Evolutionary conservation across 495 filamentous ascomycete genomes (phyloP), one percentile per base, ranked within the genome.

Genomic region (Penicillium coffeae): DNA sequence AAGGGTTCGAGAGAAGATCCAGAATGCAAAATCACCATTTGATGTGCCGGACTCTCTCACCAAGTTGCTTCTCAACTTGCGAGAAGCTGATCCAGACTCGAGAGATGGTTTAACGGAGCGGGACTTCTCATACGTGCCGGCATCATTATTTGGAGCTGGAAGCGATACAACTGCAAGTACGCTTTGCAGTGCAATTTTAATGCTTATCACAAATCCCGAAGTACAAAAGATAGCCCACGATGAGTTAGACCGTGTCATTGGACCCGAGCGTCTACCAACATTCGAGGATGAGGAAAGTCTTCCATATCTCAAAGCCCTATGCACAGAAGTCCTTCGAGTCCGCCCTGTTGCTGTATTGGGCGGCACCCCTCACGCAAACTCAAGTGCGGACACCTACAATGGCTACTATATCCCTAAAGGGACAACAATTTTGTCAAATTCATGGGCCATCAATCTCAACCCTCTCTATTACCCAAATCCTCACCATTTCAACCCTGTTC

Each of bases 91-190:
- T 21, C 63, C 62, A 15, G 51, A 56, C 19, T 64, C 68, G 0
- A 62, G 64, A 15, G 65, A 60, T 7, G 45, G 34, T n/a, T 56
- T 66, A 2, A 52, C 67, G 38, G 64, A 68, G 38, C 44, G 47
- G n/a, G 56, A 59, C 33, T 68, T 85, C 4, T 85, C 60, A 8
- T 73, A 75, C 48, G 60, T 73, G 20, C 55, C 66, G 8, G 71
- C 68, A 18, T 66, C 71, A 47, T 60, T 63, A 0, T 32, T 85
- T 47, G 81, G 79, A 2, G 83, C 83, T 10, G 83, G 83, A 10
- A 75, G 77, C n/a, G 83, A 86, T 58, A 86, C 83, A 3, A 80
- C 80, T 41, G 65, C 81, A 8, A 78, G 78, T 32, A 84, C 83
- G 0, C 65, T 86, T 21, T 75, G 76, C 55, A 78, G 73, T 14